Percentiles rank a stretch among this genome's conserved stretches.
phyloP scores from a whole-genome alignment of 768 basidiomycete species.

The Boletus huronensis region DNA sequence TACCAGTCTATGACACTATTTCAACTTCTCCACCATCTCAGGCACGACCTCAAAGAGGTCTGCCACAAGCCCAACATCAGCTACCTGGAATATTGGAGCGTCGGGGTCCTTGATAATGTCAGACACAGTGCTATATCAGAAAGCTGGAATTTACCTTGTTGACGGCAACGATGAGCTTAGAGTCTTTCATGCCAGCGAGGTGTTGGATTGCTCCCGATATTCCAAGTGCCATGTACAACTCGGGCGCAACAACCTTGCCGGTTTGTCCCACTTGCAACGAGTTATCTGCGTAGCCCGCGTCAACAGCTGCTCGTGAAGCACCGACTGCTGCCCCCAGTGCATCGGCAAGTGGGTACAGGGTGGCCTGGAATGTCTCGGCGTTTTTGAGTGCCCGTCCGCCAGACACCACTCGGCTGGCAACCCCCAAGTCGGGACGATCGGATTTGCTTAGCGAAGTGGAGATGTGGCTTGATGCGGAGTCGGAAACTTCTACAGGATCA shows the following conservation, averaged over 20 bases:
- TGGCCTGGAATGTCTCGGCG: conserved; percentile 84
- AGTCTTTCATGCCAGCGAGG: conserved; percentile 99
- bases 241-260: conserved; percentile 96
- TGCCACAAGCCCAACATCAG: conserved; percentile 90
- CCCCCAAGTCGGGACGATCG: conserved; percentile 87
- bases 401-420: conserved; percentile 85
- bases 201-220: conserved; percentile 99
- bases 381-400: conserved; percentile 95
- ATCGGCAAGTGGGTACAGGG: conserved; percentile 90
- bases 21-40: conserved; percentile 83
- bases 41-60: conserved; percentile 93
- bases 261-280: conserved; percentile 99
- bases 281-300: conserved; percentile 97
- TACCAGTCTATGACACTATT: conserved; percentile 35
- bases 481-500: conserved; percentile 58
- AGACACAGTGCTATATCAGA: conserved; percentile 3
- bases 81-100: conserved; percentile 98
- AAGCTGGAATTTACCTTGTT: conserved; percentile 67
- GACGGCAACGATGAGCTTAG: conserved; percentile 95
- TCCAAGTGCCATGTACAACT: conserved; percentile 93
- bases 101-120: conserved; percentile 74
- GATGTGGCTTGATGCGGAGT: conserved; percentile 55
- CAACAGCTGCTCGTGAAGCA: conserved; percentile 96
- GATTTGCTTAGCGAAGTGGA: conserved; percentile 81
- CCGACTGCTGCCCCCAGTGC: conserved; percentile 93